A percentile compares a stretch with the other conserved stretches of the same genome.
phyloP scores from a whole-genome alignment of 2,329 filamentous ascomycete species.

The Penicillium oxalicum region DNA sequence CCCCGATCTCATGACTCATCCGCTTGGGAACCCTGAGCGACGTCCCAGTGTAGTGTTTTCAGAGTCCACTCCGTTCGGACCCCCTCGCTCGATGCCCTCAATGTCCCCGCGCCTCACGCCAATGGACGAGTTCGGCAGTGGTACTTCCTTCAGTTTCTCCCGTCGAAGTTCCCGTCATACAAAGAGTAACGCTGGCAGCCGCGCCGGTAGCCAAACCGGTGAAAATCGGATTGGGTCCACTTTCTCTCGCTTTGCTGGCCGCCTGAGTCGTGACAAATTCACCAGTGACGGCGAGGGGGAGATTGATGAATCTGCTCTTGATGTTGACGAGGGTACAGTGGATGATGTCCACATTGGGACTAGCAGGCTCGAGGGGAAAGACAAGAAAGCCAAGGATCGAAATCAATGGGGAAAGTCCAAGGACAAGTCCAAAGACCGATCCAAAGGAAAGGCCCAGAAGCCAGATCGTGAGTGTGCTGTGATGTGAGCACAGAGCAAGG shows the following conservation, averaged over 20 bases:
- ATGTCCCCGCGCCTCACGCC: conserved; percentile 22
- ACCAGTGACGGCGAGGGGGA: conserved; percentile 26
- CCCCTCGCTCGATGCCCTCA: conserved; percentile 20
- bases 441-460: conserved; percentile 31
- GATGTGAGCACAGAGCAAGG: conserved; percentile 8
- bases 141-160: conserved; percentile 21
- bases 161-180: conserved; percentile 26
- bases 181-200: conserved; percentile 31
- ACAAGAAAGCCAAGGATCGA: conserved; percentile 20
- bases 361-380: conserved; percentile 18
- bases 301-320: conserved; percentile 11
- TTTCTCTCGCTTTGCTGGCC: conserved; percentile 31
- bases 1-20: conserved; percentile 19
- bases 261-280: conserved; percentile 28
- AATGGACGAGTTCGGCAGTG: conserved; percentile 20
- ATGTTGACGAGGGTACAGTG: conserved; percentile 12
- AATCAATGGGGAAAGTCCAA: conserved; percentile 26
- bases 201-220: conserved; percentile 31
- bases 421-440: conserved; percentile 29
- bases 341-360: conserved; percentile 14
- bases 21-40: conserved; percentile 5
- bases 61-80: conserved; percentile 13
- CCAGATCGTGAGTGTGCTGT: conserved; percentile 39
- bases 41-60: conserved; percentile 27
- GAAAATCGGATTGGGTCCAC: conserved; percentile 33